Conservation (phyloP, 2,329 filamentous ascomycete species). For the Scedosporium minutisporum region DNA sequence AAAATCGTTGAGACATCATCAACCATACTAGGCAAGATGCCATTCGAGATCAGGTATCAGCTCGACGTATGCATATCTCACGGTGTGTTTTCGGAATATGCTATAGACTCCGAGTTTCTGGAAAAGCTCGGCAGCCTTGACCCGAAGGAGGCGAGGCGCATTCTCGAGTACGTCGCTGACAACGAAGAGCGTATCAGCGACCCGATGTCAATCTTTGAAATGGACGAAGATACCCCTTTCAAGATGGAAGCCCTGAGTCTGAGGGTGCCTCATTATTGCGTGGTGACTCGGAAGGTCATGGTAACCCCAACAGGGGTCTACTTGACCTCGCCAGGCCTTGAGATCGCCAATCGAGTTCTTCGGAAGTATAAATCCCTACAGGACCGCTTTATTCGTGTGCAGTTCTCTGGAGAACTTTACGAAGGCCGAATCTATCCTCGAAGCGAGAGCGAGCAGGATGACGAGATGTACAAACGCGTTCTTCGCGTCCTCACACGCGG, state of each 20-base stretch:
- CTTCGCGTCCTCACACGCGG: slow-evolving; percentile 64
- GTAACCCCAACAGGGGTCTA: slow-evolving; percentile 80
- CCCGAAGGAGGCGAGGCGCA: slow-evolving; percentile 44
- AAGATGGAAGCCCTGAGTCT: slow-evolving; percentile 35
- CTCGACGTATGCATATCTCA: slow-evolving; percentile 88
- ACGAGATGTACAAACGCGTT: slow-evolving; percentile 66
- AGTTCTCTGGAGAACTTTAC: slow-evolving; percentile 73
- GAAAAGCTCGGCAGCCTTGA: slow-evolving; percentile 40
- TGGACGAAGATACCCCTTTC: slow-evolving; percentile 30
- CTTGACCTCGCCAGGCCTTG: slow-evolving; percentile 66
- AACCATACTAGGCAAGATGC: slow-evolving; percentile 24
- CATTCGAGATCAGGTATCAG: slow-evolving; percentile 75
- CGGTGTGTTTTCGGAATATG: slow-evolving; percentile 66
- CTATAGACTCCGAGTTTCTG: slow-evolving; percentile 59
- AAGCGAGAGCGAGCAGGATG: slow-evolving; percentile 44
- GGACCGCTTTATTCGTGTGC: slow-evolving; percentile 79
- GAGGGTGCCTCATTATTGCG: slow-evolving; percentile 61
- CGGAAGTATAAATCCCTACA: slow-evolving; percentile 57
- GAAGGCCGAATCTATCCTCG: slow-evolving; percentile 49
- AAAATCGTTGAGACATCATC: background rate
- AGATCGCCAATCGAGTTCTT: slow-evolving; percentile 81
- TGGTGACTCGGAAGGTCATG: slow-evolving; percentile 63
- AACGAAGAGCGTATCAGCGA: slow-evolving; percentile 52
- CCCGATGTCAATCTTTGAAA: slow-evolving; percentile 62
- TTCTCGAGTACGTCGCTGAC: slow-evolving; percentile 68